phyloP scores from a whole-genome alignment of 345 rosid species.

The Boechera divaricarpa region DNA sequence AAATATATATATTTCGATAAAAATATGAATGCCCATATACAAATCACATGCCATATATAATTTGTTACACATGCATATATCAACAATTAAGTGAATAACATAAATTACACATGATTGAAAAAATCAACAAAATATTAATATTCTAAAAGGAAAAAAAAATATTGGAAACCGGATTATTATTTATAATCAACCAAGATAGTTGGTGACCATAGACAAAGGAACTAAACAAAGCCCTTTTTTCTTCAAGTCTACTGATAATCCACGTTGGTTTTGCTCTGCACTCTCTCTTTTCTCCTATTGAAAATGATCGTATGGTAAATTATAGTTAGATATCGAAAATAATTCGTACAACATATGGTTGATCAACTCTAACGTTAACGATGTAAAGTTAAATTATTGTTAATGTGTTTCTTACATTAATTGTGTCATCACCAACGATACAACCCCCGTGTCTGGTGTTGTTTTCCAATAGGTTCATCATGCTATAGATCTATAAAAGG shows the following conservation, averaged over 20 bases:
- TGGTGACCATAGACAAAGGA: conserved; percentile 42
- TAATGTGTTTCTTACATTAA: conserved; percentile 23
- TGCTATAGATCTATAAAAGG: conserved; percentile 31
- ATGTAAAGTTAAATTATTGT: background rate
- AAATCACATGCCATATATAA: conserved; percentile 19
- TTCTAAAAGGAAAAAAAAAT: background rate
- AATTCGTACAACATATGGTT: background rate
- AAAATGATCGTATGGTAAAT: background rate
- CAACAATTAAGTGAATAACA: conserved; percentile 8
- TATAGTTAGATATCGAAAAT: background rate
- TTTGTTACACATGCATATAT: conserved; percentile 21
- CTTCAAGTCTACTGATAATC: conserved; percentile 37
- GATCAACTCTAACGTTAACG: background rate
- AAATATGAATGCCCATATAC: background rate
- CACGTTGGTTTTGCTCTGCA: conserved; percentile 30
- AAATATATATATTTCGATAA: background rate
- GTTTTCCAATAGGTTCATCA: conserved; percentile 28
- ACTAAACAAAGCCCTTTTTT: conserved; percentile 46
- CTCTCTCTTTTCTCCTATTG: conserved; percentile 28
- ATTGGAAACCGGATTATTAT: background rate
- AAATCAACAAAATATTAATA: background rate
- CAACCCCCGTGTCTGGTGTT: conserved; percentile 13
- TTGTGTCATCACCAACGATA: conserved; percentile 25
- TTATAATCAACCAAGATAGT: conserved; percentile 31
- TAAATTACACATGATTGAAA: conserved; percentile 4